Conservation (phyloP, 371 early-diverging fungal genomes). For the Nematocida major region DNA sequence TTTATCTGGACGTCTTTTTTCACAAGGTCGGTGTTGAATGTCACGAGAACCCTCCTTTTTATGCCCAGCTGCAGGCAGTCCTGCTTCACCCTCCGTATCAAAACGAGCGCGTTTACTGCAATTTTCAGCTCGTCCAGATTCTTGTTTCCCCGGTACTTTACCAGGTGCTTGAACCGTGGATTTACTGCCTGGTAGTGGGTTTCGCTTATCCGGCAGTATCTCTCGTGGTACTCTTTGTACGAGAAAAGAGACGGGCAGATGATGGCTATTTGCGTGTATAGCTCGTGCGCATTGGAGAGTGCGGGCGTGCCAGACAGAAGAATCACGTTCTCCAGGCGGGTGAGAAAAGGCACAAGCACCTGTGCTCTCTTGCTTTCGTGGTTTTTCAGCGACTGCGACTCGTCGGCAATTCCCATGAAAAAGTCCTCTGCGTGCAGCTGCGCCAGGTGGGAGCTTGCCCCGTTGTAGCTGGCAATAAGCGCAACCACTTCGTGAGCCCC, state of each 20-base stretch:
- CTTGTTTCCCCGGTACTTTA: slow-evolving; percentile 63
- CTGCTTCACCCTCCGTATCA: slow-evolving; percentile 67
- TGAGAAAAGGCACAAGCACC: slow-evolving; percentile 65
- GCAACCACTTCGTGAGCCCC: slow-evolving; percentile 38
- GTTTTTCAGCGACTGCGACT: slow-evolving; percentile 68
- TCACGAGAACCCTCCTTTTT: slow-evolving; percentile 37
- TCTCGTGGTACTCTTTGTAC: slow-evolving; percentile 64
- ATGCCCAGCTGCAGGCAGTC: slow-evolving; percentile 65
- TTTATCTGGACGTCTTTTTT: background rate
- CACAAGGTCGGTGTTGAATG: slow-evolving; percentile 2
- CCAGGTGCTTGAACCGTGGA: background rate
- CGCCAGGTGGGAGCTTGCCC: slow-evolving; percentile 40
- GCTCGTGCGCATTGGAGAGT: slow-evolving; percentile 67
- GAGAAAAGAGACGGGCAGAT: slow-evolving; percentile 64
- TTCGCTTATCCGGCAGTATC: slow-evolving; percentile 67
- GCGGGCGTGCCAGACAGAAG: slow-evolving; percentile 68
- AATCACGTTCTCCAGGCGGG: slow-evolving; percentile 63
- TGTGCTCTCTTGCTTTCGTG: slow-evolving; percentile 65
- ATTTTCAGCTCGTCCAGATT: slow-evolving; percentile 67
- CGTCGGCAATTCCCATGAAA: slow-evolving; percentile 62
- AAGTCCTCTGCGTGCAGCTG: slow-evolving; percentile 2
- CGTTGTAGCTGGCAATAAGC: slow-evolving; percentile 56
- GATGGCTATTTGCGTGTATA: slow-evolving; percentile 67
- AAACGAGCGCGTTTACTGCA: slow-evolving; percentile 65
- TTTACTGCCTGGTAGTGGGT: slow-evolving; percentile 3